phyloP scores from a whole-genome alignment of 345 rosid species.

The Cardiospermum halicacabum region DNA sequence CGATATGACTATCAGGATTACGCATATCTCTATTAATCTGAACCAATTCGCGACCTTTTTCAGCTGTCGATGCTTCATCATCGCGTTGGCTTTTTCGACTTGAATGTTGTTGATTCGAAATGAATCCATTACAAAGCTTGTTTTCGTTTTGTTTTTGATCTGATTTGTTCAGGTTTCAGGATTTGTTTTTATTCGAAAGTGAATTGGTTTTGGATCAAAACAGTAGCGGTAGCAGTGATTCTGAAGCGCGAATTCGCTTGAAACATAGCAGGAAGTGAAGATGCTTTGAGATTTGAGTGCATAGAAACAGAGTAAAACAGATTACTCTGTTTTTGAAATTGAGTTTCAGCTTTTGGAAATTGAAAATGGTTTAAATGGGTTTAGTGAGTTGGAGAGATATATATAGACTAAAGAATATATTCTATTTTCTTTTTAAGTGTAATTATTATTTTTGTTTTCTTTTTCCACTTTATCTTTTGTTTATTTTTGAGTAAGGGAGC shows the following conservation, averaged over 20 bases:
- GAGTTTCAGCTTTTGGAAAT: not conserved
- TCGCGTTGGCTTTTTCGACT: slow-evolving; percentile 50
- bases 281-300: slow-evolving; percentile 10
- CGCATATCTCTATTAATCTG: slow-evolving; percentile 53
- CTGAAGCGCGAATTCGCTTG: slow-evolving; percentile 23
- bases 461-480: not conserved
- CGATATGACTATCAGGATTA: slow-evolving; percentile 50
- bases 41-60: slow-evolving; percentile 46
- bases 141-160: too few species aligned
- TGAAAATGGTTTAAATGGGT: slow-evolving; percentile 16
- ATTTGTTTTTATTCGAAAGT: slow-evolving; percentile 29
- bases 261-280: slow-evolving; percentile 9
- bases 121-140: slow-evolving; percentile 82
- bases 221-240: slow-evolving; percentile 22
- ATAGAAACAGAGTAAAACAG: slow-evolving; percentile 30
- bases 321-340: slow-evolving; percentile 16
- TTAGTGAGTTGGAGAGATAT: slow-evolving; percentile 20
- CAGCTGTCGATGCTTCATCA: slow-evolving; percentile 36
- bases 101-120: slow-evolving; percentile 41
- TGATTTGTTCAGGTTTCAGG: not conserved
- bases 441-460: slow-evolving; percentile 7
- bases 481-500: not conserved
- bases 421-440: not conserved
- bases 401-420: slow-evolving; percentile 32
- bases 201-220: slow-evolving; percentile 18